Evolutionary conservation across 768 basidiomycete species (phyloP), one percentile per base, ranked within the genome.

Genomic region (Lactarius tabidus): DNA sequence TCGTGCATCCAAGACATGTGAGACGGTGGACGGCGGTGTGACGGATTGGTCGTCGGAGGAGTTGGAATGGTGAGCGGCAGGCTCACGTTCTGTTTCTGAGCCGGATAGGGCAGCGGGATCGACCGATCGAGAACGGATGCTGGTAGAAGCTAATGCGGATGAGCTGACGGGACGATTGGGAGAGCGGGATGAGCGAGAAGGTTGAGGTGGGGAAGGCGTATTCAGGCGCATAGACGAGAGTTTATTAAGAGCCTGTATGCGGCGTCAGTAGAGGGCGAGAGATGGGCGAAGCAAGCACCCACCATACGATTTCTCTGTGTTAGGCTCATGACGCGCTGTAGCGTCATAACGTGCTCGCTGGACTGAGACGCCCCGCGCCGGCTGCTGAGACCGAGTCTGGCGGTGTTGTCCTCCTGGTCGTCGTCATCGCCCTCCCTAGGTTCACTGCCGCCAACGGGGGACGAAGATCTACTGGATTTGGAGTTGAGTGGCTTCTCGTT

Each of bases 21-120:
- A 66, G 52, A 60, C 57, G 33, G 72, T 69, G n/a, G 76, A 73
- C 0, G 78, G 76, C 5, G 80, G 79, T 8, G 81, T 77, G 23
- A 73, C 71, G 20, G 76, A 69, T 53, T 74, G 74, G 51, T 79
- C 79, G 59, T 79, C 81, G 10, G 76, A 76, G 20, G 80, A 78
- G 66, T 70, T 56, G 63, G 71, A 39, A 60, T 61, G 54, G 10
- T 59, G 33, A 5, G 54, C 48, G 43, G 62, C 23, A n/a, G 79
- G 82, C 74, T 91, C 90, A 52, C 89, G 85, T 74, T 93, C 91
- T 0, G 91, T 93, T 74, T 92, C 91, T 2, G 90, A 92, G 36
- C 91, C 91, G 8, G 90, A 92, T 69, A 75, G 70, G 74, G 64
- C 63, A 54, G 57, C 63, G 36, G 41, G 64, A 62, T 31, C 68